Conservation (phyloP, 192 early-diverging fungal species). For the Gigaspora rosea region DNA sequence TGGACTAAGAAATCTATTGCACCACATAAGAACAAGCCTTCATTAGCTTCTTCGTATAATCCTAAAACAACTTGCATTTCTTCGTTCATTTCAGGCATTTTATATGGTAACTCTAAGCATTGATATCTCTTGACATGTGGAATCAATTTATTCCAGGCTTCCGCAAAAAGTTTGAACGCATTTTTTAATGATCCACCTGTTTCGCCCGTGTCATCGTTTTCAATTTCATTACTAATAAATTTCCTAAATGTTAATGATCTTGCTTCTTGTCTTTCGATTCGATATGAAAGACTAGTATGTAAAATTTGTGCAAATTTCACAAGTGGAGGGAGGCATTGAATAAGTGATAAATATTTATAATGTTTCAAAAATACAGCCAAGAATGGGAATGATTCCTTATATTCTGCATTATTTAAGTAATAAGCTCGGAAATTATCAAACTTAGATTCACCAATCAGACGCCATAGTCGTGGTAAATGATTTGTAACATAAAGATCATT, state of each 20-base stretch:
- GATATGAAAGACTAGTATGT: conserved; percentile 18
- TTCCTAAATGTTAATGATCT: conserved; percentile 19
- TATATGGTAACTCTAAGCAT: conserved; percentile 13
- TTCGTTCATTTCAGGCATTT: background rate
- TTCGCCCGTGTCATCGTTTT: background rate
- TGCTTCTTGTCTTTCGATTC: conserved; percentile 23
- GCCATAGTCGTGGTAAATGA: conserved; percentile 29
- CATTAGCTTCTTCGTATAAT: conserved; percentile 17
- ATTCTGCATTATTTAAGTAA: conserved; percentile 2
- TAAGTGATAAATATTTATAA: background rate
- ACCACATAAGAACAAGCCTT: conserved; percentile 10
- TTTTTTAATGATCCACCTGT: background rate
- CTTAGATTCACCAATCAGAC: background rate
- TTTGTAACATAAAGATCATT: background rate
- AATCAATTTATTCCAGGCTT: conserved; percentile 28
- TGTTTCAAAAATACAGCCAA: conserved; percentile 27
- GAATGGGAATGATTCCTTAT: conserved; percentile 18
- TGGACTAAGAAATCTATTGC: conserved; percentile 13
- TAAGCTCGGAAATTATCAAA: conserved; percentile 11
- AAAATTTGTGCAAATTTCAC: conserved; percentile 29
- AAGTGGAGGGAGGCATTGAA: conserved; percentile 19
- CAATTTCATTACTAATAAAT: conserved; percentile 26
- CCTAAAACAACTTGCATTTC: background rate
- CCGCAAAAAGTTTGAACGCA: conserved; percentile 11
- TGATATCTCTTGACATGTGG: background rate